phyloP scores from a whole-genome alignment of 805 yeast species.

The Suhomyces tanzawaensis region DNA sequence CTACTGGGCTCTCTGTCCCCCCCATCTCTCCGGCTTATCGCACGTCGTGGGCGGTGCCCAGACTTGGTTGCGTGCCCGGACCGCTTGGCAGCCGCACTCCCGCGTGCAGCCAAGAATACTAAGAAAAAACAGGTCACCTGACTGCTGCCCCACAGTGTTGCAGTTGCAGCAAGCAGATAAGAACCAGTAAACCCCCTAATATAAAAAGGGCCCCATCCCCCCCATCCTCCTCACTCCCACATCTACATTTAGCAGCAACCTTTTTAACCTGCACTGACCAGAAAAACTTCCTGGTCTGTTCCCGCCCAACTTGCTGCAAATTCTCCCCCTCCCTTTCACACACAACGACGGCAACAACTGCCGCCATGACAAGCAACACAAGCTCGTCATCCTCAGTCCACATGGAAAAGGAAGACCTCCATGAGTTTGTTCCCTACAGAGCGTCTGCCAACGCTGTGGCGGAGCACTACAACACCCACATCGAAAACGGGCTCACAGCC shows the following conservation, averaged over 20 bases:
- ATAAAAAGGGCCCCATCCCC: constrained; percentile 2
- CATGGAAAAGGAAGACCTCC: constrained; percentile 1
- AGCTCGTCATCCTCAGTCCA: constrained; percentile 1
- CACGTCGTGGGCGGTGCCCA: constrained; percentile 2
- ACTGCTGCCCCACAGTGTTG: background rate
- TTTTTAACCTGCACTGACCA: no score
- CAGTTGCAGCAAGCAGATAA: background rate
- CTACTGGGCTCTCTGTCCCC: no score
- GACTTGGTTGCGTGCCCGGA: constrained; percentile 2
- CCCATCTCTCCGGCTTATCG: no score
- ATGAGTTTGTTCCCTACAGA: constrained; percentile 19
- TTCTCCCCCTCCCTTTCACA: no score
- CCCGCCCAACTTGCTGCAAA: no score
- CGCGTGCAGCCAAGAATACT: constrained; percentile 1
- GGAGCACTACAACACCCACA: constrained; percentile 38
- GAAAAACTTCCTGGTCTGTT: no score
- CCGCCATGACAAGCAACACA: background rate
- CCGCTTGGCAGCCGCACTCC: constrained; percentile 1
- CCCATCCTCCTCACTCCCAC: background rate
- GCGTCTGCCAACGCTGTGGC: constrained; percentile 36
- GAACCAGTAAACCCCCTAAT: background rate
- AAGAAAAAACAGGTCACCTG: background rate
- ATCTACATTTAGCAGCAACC: no score
- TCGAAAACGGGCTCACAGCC: constrained; percentile 42
- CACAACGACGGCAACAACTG: no score